Conservation (phyloP, 2,329 filamentous ascomycete species). For the Botrytis hyacinthi region DNA sequence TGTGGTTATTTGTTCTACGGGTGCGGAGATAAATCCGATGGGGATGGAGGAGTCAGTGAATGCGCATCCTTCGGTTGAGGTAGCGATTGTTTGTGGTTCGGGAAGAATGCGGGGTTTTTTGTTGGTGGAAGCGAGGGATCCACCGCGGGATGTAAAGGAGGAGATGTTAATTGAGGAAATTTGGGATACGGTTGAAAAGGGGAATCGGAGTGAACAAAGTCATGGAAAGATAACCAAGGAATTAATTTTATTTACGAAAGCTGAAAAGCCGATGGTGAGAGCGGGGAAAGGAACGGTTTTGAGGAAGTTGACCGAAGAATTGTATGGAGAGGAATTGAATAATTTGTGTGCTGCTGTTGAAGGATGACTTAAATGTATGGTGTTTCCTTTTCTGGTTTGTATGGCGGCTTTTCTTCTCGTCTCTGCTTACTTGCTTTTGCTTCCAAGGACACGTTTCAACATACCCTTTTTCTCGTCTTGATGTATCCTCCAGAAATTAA, state of each 20-base stretch:
- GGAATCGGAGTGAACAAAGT: background rate
- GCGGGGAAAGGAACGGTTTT: conserved; percentile 22
- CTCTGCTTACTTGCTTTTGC: too few species aligned
- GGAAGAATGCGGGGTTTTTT: background rate
- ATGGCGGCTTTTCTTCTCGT: too few species aligned
- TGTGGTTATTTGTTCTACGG: conserved; percentile 45
- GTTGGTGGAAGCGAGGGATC: background rate
- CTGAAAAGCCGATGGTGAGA: conserved; percentile 17
- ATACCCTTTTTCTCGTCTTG: too few species aligned
- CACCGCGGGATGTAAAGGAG: background rate
- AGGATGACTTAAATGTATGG: too few species aligned
- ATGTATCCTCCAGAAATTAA: too few species aligned
- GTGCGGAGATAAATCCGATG: conserved; percentile 46
- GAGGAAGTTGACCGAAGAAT: conserved; percentile 2
- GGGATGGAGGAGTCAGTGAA: conserved; percentile 21
- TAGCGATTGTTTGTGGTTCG: background rate
- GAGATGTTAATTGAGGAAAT: background rate
- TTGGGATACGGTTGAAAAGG: background rate
- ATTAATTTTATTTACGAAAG: background rate
- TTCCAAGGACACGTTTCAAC: too few species aligned
- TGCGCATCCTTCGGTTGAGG: background rate
- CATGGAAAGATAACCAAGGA: background rate
- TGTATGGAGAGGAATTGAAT: conserved; percentile 20
- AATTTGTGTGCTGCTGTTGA: background rate
- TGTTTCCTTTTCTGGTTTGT: fast-evolving